Evolutionary conservation across 169 alveolate species (phyloP), one percentile per base, ranked within the genome.

Genomic region (Plasmodium ovale): DNA sequence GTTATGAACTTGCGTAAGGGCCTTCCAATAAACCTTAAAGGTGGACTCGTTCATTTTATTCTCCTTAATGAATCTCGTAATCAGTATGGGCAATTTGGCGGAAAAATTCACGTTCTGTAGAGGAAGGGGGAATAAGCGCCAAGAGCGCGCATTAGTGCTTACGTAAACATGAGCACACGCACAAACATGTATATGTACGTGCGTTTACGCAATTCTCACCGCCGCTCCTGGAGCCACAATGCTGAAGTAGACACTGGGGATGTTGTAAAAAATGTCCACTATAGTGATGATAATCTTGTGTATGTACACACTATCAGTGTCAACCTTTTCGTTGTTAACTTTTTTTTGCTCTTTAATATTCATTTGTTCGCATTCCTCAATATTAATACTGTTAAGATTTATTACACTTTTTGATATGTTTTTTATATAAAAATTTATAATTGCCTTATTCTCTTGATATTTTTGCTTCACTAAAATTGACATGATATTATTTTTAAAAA

Each of bases 11-110:
- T 82, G 90, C 42, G 90, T 82, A 14, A 82, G 69, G 5, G 62
- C 84, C 10, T 82, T 82, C 90, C 90, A 82, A 70, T 82, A 82
- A 14, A 39, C 65, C 42, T 82, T 82, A 44, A 82, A 82, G 7
- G 90, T 53, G 2, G 70, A 16, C 42, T 82, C 90, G 39, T 82
- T 82, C 79, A 82, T 82, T 82, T 82, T 82, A 27, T 64, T 82
- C n/a, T 82, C 90, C 39, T 65, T 82, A 58, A 82, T 82, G 58
- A 82, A 82, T 51, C 90, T 35, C 14, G 90, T 82, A 6, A 82
- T 64, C 7, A 82, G 53, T 12, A 82, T 64, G 7, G 90, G 90
- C 14, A 82, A 39, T 19, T 82, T 82, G 49, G 53, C 42, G 6
- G 90, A 49, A 23, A 64, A 59, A 16, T 69, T 82, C 21, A 58